These are phyloP conservation scores for Cercospora sesami DNA, from an alignment of 2,329 filamentous ascomycete species.

Conservation along the genomic window DNA sequence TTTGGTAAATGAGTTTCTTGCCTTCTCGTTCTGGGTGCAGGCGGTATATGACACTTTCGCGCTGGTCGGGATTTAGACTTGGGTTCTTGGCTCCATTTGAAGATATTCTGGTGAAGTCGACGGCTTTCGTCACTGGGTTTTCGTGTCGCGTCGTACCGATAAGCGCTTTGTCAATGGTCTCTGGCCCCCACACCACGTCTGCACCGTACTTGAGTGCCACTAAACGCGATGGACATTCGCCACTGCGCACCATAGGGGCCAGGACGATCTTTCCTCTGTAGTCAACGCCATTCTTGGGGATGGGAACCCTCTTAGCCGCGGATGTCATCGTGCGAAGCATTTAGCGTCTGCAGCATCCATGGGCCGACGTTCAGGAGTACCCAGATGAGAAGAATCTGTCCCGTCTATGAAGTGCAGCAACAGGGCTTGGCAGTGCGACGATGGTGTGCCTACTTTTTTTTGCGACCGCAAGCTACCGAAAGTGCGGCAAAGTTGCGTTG, in stretches of 20 bases:
- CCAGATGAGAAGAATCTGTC: not conserved
- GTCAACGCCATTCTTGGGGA: constrained; percentile 84
- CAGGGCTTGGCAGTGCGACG: constrained; percentile 1
- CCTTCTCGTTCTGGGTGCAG: constrained; percentile 77
- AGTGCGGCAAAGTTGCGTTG: not conserved
- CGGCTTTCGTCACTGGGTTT: constrained; percentile 72
- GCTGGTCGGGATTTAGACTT: constrained; percentile 51
- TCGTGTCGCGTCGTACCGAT: constrained; percentile 79
- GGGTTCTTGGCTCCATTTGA: constrained; percentile 68
- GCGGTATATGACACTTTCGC: constrained; percentile 74
- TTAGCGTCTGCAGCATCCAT: constrained; percentile 31
- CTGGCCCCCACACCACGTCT: constrained; percentile 92
- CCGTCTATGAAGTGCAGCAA: not conserved
- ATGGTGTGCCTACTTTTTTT: not conserved
- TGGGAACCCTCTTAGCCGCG: constrained; percentile 65
- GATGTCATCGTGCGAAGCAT: constrained; percentile 38
- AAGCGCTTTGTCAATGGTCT: constrained; percentile 88
- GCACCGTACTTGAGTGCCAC: constrained; percentile 91
- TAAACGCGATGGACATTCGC: constrained; percentile 86
- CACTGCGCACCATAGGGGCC: constrained; percentile 87
- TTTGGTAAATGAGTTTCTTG: constrained; percentile 79
- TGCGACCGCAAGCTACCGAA: not conserved
- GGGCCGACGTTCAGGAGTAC: not conserved
- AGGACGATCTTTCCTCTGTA: constrained; percentile 93
- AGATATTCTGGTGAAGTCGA: constrained; percentile 79